Percentiles rank a stretch among this genome's conserved stretches.
Evolutionary conservation across 352 stramenopile genomes (phyloP).

Genomic region (Globisporangium abappressorium): DNA sequence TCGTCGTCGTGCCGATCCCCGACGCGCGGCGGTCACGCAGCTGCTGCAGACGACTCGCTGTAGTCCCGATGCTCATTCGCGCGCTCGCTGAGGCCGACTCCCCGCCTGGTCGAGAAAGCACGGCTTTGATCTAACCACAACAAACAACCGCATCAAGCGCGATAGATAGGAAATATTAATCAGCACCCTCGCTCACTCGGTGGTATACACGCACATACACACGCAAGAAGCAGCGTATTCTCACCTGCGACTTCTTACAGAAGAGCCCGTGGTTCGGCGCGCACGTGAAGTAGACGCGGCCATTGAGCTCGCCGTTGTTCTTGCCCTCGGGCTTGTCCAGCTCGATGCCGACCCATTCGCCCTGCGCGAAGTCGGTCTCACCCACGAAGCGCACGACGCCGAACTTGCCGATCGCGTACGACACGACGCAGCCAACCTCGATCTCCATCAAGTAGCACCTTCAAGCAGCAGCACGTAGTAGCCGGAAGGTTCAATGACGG

Average conservation of each 20-base stretch:
- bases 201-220: background rate
- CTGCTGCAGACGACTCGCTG: conserved; percentile 31
- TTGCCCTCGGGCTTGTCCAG: conserved; percentile 76
- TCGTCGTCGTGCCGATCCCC: conserved; percentile 19
- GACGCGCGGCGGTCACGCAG: conserved; percentile 28
- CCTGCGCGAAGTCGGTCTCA: conserved; percentile 71
- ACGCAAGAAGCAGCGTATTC: background rate
- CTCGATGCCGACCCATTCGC: conserved; percentile 83
- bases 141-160: background rate
- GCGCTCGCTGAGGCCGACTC: conserved; percentile 2
- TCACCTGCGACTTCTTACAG: conserved; percentile 48
- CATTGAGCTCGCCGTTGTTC: conserved; percentile 85
- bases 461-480: background rate
- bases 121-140: conserved; percentile 23
- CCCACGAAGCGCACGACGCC: conserved; percentile 76
- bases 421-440: conserved; percentile 54
- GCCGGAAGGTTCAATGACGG: background rate
- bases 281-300: conserved; percentile 78
- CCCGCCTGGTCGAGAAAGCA: conserved; percentile 26
- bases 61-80: conserved; percentile 12
- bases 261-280: conserved; percentile 72
- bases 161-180: background rate
- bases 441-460: conserved; percentile 32
- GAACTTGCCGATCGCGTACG: conserved; percentile 65
- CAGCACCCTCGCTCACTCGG: no score